These are phyloP conservation scores for Phytopythium litorale DNA, from an alignment of 352 stramenopile genomes.

Conservation along the genomic window DNA sequence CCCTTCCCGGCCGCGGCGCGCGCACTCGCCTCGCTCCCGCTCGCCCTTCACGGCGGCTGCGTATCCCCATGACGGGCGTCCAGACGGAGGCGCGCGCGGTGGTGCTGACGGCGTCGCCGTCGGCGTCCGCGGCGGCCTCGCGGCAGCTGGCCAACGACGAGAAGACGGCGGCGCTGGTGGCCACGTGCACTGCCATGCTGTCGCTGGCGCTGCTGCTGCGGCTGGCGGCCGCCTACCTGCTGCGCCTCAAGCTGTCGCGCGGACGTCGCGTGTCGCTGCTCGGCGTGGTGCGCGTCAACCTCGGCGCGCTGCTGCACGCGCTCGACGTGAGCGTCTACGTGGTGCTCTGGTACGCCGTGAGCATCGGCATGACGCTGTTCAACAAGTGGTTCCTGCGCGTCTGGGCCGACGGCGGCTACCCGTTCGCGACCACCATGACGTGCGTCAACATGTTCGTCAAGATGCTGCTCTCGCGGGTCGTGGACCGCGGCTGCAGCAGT, in stretches of 20 bases:
- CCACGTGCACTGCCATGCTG: conserved; percentile 59
- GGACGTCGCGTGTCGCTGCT: conserved; percentile 15
- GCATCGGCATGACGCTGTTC: conserved; percentile 84
- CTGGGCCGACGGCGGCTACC: conserved; percentile 63
- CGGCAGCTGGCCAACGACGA: conserved; percentile 22
- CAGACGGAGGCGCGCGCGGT: background rate
- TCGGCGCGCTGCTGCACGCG: conserved; percentile 36
- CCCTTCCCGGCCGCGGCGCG: background rate
- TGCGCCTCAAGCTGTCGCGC: conserved; percentile 13
- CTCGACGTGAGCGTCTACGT: conserved; percentile 71
- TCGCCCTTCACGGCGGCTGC: background rate
- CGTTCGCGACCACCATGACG: conserved; percentile 76
- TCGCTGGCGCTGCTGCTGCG: conserved; percentile 44
- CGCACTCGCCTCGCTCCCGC: background rate
- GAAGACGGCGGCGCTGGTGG: conserved; percentile 49
- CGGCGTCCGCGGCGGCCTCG: conserved; percentile 3
- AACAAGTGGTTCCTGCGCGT: conserved; percentile 83
- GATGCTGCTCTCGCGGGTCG: conserved; percentile 51
- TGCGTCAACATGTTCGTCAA: conserved; percentile 82
- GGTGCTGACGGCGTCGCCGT: conserved; percentile 7
- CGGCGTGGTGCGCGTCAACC: conserved; percentile 11
- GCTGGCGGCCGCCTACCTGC: conserved; percentile 32
- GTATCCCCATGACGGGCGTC: conserved; percentile 1
- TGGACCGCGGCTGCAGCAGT: conserved; percentile 40
- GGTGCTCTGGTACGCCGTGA: conserved; percentile 80